Evolutionary conservation across 2,329 filamentous ascomycete genomes (phyloP).

Genomic region (Exutisphaerella laricina): DNA sequence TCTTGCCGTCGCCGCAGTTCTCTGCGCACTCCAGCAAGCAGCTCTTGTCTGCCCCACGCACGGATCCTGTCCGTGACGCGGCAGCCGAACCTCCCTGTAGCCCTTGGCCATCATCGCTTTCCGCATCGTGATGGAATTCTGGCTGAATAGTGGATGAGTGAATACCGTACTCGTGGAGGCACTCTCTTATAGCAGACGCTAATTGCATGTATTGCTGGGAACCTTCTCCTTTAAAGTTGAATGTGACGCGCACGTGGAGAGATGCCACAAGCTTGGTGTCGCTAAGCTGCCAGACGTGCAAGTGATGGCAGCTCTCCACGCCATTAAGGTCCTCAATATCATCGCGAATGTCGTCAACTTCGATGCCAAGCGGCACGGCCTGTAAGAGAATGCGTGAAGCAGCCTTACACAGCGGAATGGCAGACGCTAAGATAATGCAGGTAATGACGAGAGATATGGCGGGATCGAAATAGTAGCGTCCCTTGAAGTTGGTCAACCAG

Average conservation of each 20-base stretch:
- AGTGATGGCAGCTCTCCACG: slow-evolving; percentile 85
- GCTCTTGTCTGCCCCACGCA: slow-evolving; percentile 33
- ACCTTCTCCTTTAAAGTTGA: slow-evolving; percentile 75
- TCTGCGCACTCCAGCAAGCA: slow-evolving; percentile 43
- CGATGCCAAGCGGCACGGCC: slow-evolving; percentile 83
- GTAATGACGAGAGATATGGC: slow-evolving; percentile 92
- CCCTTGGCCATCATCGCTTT: slow-evolving; percentile 33
- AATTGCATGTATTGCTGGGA: slow-evolving; percentile 82
- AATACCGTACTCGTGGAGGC: slow-evolving; percentile 91
- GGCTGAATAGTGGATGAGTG: slow-evolving; percentile 97
- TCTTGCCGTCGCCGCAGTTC: slow-evolving; percentile 39
- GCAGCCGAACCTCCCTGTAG: slow-evolving; percentile 24
- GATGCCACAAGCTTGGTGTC: slow-evolving; percentile 92
- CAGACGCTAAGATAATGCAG: slow-evolving; percentile 64
- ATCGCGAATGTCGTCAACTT: slow-evolving; percentile 82
- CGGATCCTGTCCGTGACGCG: slow-evolving; percentile 19
- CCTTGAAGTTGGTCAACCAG: slow-evolving; percentile 78
- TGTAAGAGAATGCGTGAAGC: slow-evolving; percentile 87
- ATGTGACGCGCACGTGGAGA: slow-evolving; percentile 86
- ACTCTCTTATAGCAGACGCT: slow-evolving; percentile 73
- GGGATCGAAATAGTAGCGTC: slow-evolving; percentile 84
- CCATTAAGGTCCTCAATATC: slow-evolving; percentile 83
- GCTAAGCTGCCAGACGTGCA: slow-evolving; percentile 96
- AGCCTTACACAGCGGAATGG: slow-evolving; percentile 71
- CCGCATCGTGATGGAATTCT: slow-evolving; percentile 52